Percentiles rank a stretch among this genome's conserved stretches.
Evolutionary conservation across 768 basidiomycete species (phyloP).

Genomic region (Tylopilus felleus): DNA sequence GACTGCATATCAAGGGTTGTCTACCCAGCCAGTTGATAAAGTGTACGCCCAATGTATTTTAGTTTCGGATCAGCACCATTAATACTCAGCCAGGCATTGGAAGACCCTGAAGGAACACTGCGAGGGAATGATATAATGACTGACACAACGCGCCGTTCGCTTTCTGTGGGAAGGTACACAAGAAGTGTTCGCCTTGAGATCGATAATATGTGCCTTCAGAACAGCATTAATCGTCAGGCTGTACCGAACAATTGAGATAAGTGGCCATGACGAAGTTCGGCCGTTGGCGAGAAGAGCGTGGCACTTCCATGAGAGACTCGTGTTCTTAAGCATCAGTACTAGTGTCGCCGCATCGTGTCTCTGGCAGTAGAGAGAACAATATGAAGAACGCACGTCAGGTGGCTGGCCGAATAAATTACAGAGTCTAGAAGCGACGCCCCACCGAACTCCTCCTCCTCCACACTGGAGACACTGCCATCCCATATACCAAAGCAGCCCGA

Average conservation of each 20-base stretch:
- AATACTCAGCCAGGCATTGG: neutral
- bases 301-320: slow-evolving; percentile 5
- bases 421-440: slow-evolving; percentile 20
- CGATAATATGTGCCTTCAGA: neutral
- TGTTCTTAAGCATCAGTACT: slow-evolving; percentile 5
- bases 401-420: slow-evolving; percentile 28
- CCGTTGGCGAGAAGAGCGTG: slow-evolving; percentile 5
- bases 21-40: neutral
- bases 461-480: slow-evolving; percentile 4
- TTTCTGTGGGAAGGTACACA: neutral
- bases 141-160: neutral
- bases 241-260: neutral
- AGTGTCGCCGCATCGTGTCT: slow-evolving; percentile 5
- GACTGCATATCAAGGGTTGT: neutral
- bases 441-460: slow-evolving; percentile 11
- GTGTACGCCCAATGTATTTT: neutral
- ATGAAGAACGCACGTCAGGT: slow-evolving; percentile 25
- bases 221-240: neutral
- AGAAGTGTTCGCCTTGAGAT: neutral
- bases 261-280: neutral
- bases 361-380: slow-evolving; percentile 5
- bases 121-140: neutral
- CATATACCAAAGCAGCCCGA: neutral
- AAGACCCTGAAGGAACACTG: slow-evolving; percentile 1
- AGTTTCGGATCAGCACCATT: neutral